Evolutionary conservation across 352 stramenopile species (phyloP), one percentile per base, ranked within the genome.

Genomic region (Peronospora farinosa): DNA sequence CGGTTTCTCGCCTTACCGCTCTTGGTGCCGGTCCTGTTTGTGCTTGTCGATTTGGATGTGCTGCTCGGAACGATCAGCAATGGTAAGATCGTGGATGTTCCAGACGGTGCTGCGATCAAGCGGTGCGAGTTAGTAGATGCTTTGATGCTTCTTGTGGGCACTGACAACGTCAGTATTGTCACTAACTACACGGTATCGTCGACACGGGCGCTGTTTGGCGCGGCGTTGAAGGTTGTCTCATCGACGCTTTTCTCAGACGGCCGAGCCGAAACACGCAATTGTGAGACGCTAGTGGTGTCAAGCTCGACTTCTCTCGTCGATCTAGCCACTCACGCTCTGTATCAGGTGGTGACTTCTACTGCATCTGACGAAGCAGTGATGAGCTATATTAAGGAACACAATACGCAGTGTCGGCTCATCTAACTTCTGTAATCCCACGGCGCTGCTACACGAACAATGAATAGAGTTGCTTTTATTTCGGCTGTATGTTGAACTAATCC

Each of bases 1-100:
- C 57, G 68, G 11, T 77, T 84, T 46, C 51, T 65, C 28, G 77
- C 77, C n/a, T 71, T 45, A n/a, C 50, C 64, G 12, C 68, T 77
- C 17, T 55, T 57, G 19, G 62, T 70, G 1, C 58, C 63, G 3
- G 30, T 72, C 23, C 15, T 59, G 6, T 65, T 32, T 35, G 58
- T 72, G 32, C 40, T 67, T 3, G 41, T 72, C 21, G 63, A 72
- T 41, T 44, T 72, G 39, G 47, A 72, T 17, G 7, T 62, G 2
- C 8, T 72, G 12, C 42, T 72, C 16, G 54, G 49, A 40, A 51
- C 47, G 8, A 59, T 12, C 5, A 62, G 45, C 12, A 47, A 47
- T 36, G 45, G 25, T 19, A 47, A 48, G 17, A 19, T 46, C 17
- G 25, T 40, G 13, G 61, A 72, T 11, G 48, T 63, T 13, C 54